Evolutionary conservation across 805 yeast species (phyloP).

Genomic region (Candida maltosa): DNA sequence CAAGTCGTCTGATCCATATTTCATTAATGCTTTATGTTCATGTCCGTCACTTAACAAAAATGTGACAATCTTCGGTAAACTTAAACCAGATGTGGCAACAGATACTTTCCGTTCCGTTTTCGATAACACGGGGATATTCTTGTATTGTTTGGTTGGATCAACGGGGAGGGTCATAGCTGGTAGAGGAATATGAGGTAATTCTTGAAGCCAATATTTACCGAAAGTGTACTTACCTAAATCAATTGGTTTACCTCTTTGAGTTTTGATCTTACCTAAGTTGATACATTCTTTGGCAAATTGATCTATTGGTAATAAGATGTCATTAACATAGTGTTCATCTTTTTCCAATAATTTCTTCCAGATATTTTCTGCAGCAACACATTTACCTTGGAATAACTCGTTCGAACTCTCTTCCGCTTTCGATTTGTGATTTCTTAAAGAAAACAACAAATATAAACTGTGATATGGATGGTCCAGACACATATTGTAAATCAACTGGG

Average conservation of each 20-base stretch:
- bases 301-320: conserved; percentile 43
- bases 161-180: conserved; percentile 56
- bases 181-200: conserved; percentile 56
- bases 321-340: conserved; percentile 18
- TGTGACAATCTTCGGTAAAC: conserved; percentile 77
- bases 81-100: conserved; percentile 80
- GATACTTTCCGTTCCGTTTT: conserved; percentile 43
- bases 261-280: conserved; percentile 46
- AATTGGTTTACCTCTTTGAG: conserved; percentile 28
- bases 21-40: conserved; percentile 58
- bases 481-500: conserved; percentile 43
- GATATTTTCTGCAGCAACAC: conserved; percentile 46
- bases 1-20: conserved; percentile 87
- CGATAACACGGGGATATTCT: conserved; percentile 43
- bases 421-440: conserved; percentile 47
- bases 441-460: conserved; percentile 58
- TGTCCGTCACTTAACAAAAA: conserved; percentile 57
- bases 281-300: conserved; percentile 50
- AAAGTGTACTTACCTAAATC: conserved; percentile 31
- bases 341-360: conserved; percentile 35
- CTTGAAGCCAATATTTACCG: conserved; percentile 50
- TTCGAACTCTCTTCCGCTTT: conserved; percentile 22
- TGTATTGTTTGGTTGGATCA: conserved; percentile 43
- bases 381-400: conserved; percentile 44
- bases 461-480: conserved; percentile 69